phyloP scores from a whole-genome alignment of 2,329 filamentous ascomycete species.

The Magnaporthales sp. region DNA sequence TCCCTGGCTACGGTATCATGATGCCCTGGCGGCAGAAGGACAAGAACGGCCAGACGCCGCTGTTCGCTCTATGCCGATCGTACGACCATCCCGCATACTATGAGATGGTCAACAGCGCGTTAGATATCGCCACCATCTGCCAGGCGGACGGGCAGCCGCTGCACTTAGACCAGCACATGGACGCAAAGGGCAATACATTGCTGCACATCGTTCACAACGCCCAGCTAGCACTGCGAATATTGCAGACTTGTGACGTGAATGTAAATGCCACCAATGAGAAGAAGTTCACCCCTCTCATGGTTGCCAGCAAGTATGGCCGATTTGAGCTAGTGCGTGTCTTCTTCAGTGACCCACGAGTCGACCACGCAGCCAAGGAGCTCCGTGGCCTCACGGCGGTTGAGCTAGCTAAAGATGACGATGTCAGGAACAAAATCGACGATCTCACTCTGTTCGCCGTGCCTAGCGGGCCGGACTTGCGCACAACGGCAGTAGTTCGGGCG shows the following conservation, averaged over 20 bases:
- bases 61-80: slow-evolving; percentile 89
- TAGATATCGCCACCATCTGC: slow-evolving; percentile 62
- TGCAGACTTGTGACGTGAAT: slow-evolving; percentile 85
- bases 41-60: slow-evolving; percentile 93
- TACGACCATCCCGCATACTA: slow-evolving; percentile 88
- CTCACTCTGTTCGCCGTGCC: slow-evolving; percentile 72
- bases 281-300: slow-evolving; percentile 91
- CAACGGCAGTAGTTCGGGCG: slow-evolving; percentile 86
- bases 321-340: slow-evolving; percentile 86
- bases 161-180: slow-evolving; percentile 87
- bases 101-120: slow-evolving; percentile 75
- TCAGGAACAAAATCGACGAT: slow-evolving; percentile 93
- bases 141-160: slow-evolving; percentile 75
- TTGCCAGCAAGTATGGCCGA: slow-evolving; percentile 95
- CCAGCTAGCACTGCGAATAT: slow-evolving; percentile 62
- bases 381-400: slow-evolving; percentile 91
- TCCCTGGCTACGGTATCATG: slow-evolving; percentile 64
- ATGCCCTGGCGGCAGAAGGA: slow-evolving; percentile 87
- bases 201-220: slow-evolving; percentile 93
- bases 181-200: slow-evolving; percentile 86
- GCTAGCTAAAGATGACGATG: slow-evolving; percentile 94
- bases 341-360: slow-evolving; percentile 81
- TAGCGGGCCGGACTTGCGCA: slow-evolving; percentile 65
- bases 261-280: slow-evolving; percentile 94
- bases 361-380: slow-evolving; percentile 73